Base-by-base conservation (phyloP, 257 asterid genomes). In the Echites panduratus region DNA sequence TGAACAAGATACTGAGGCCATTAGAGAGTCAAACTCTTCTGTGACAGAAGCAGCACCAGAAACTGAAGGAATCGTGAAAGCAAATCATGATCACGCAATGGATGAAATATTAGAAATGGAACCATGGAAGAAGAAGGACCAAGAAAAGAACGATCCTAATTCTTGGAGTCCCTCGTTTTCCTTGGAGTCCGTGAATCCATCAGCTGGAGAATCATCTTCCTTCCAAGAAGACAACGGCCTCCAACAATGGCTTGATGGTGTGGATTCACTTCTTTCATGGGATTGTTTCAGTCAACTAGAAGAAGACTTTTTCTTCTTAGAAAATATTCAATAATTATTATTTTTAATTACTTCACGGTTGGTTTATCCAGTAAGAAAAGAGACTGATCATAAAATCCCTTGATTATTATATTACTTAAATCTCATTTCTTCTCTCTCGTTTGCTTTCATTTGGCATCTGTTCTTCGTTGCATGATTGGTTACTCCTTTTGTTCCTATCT, bases 191-290 rank as follows among this genome's bases (percentile, higher is more conserved):
- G 50, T 71, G 17, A 81, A 78, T 8, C 70, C 78, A 64, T 79
- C 82, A 56, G 53, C 68, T 0, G 19, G 38, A 32, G 38, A 32
- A 32, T 32, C 38, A 1, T 32, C 38, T 32, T 32, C 38, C 3
- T 32, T 35, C 19, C 78, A 67, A 44, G 80, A 82, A 59, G 79
- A 75, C 38, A 29, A 40, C 1, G 41, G 66, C 59, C 27, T 76
- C 41, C 83, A 75, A 20, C 76, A 77, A 54, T 80, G 79, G 84
- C 66, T 71, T 43, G 80, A 77, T 56, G 73, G 73, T 70, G 76
- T 77, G 26, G 89, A 86, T 73, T 84, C 93, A 11, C 61, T 84
- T 73, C 66, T 83, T 40, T 80, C 86, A 0, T 83, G 87, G 89
- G 86, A 83, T 78, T 70, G 68, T 44, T 79, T 83, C 71, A 76